Base-by-base conservation (phyloP, 2,329 filamentous ascomycete species). In the Fusarium robinianum region DNA sequence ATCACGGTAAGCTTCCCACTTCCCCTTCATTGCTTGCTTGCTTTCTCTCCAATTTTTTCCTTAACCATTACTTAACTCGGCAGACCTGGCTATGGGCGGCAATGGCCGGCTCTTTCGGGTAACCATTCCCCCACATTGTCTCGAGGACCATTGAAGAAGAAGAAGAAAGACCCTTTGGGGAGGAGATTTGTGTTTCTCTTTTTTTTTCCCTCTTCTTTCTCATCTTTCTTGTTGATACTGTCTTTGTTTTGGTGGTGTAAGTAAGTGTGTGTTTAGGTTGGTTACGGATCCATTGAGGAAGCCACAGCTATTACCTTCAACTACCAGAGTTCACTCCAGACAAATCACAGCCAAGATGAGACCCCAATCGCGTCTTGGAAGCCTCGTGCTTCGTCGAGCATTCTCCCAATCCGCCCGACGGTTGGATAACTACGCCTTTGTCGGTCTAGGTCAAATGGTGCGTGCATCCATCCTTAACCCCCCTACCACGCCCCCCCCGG, bases 371-470 rank as follows among this genome's bases (percentile, higher is more conserved):
- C 63, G 60, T 8, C 46, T 66, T 12, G 58, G 55, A 23, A 55
- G 62, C 43, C 50, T 65, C 25, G 60, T 63, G 45, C 72, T 72
- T 51, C 68, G 67, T 46, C 72, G 79, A 39, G 66, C 66, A n/a
- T 82, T 83, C 60, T 74, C 77, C 14, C 71, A 68, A 8, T 73
- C 79, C 35, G 42, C 73, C 8, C 62, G 67, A 18, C 67, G 75
- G 45, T 59, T 76, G 40, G 76, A 81, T 30, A 75, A 66, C 30
- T 83, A 81, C 66, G 79, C 74, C 58, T 83, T 83, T 57, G 74
- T 83, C 41, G 80, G 80, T 10, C 65, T 83, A 10, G 80, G 80
- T 5, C 79, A 82, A 51, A 83, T 83, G 80, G 79, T 82, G 67
- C 19, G 72, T 7, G 6, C 3, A 5, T 8, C 12, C 17, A 6